phyloP scores from a whole-genome alignment of 768 basidiomycete genomes.

The Mycena leptocephala region DNA sequence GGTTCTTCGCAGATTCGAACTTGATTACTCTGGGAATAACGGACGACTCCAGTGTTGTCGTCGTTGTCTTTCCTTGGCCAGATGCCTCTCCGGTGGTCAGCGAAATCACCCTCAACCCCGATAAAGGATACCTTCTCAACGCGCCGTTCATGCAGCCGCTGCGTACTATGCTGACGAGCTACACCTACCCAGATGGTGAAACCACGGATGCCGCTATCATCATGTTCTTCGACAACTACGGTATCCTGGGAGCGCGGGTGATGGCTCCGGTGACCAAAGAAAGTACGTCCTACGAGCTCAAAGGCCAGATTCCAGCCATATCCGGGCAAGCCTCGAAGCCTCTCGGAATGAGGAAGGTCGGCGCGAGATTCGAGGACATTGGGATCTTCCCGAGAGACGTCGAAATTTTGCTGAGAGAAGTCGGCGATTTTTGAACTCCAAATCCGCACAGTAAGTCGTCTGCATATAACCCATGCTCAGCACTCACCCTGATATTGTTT shows the following conservation, averaged over 20 bases:
- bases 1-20: background rate
- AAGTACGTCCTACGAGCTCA: background rate
- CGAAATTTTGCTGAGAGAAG: background rate
- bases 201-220: background rate
- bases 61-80: background rate
- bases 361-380: background rate
- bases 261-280: background rate
- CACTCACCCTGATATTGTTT: too few relatives aligned
- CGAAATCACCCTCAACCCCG: background rate
- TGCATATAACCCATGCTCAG: too few relatives aligned
- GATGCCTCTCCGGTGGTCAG: background rate
- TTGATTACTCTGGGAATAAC: background rate
- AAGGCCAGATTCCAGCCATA: background rate
- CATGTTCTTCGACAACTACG: constrained; percentile 19
- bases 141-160: background rate
- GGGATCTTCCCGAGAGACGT: background rate
- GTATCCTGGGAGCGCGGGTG: background rate
- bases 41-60: background rate
- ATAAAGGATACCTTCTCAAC: background rate
- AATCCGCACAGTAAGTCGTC: too few relatives aligned
- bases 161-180: background rate
- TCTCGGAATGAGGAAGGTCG: background rate
- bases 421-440: too few relatives aligned
- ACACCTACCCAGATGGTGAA: background rate
- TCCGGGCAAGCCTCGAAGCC: background rate